Evolutionary conservation across 768 basidiomycete genomes (phyloP).

Genomic region (Mycena polygramma): DNA sequence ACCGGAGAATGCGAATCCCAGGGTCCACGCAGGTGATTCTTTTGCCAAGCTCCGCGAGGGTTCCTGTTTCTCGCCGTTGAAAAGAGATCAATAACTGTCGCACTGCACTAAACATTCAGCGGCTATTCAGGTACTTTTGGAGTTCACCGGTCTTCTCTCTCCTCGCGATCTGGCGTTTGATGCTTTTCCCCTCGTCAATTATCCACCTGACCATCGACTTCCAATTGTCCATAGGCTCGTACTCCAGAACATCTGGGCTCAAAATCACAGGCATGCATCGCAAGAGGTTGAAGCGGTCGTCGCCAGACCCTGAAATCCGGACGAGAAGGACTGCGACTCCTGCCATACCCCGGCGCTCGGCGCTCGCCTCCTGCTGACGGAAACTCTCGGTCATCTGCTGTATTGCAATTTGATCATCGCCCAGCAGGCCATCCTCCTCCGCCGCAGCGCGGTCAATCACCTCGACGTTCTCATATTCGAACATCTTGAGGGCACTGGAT

Average conservation of each 20-base stretch:
- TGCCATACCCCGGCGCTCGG: neutral
- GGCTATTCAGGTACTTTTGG: no score
- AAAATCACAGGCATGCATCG: neutral
- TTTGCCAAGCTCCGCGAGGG: no score
- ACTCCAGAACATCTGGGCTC: neutral
- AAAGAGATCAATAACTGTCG: no score
- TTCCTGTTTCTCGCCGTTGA: no score
- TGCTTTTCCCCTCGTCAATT: constrained; percentile 1
- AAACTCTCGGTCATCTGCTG: neutral
- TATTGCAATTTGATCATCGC: neutral
- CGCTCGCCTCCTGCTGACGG: neutral
- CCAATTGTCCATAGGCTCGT: neutral
- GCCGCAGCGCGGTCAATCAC: neutral
- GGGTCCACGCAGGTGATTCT: no score
- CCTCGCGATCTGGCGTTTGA: neutral
- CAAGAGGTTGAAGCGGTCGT: neutral
- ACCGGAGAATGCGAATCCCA: no score
- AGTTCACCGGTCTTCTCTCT: neutral
- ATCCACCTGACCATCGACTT: neutral
- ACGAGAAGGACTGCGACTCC: neutral
- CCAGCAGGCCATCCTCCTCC: neutral
- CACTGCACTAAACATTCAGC: no score
- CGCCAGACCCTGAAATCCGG: neutral
- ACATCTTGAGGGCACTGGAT: neutral
- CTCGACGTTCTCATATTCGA: neutral